Percentiles rank a stretch among this genome's conserved stretches.
Conservation (phyloP, 2,329 filamentous ascomycete species). For the Simplicillium sp. region DNA sequence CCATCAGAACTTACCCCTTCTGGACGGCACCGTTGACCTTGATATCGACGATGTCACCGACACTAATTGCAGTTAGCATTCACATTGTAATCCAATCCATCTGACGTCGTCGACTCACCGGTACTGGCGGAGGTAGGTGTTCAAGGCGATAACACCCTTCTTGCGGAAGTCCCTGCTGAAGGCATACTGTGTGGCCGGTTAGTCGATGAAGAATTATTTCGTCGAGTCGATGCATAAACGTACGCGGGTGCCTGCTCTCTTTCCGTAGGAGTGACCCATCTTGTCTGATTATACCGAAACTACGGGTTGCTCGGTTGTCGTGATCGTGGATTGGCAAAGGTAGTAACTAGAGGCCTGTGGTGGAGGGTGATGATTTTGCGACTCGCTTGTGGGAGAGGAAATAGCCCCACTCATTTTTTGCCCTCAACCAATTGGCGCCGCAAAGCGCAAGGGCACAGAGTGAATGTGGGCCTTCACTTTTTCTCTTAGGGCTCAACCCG, state of each 20-base stretch:
- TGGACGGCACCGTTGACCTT: conserved; percentile 97
- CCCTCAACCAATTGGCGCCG: conserved; percentile 3
- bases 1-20: conserved; percentile 65
- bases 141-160: conserved; percentile 87
- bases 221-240: conserved; percentile 25
- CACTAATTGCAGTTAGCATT: conserved; percentile 39
- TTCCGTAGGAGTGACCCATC: conserved; percentile 83
- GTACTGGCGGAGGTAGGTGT: conserved; percentile 92
- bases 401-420: conserved; percentile 25
- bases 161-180: conserved; percentile 93
- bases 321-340: conserved; percentile 31
- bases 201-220: conserved; percentile 15
- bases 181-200: conserved; percentile 53
- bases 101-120: conserved; percentile 40
- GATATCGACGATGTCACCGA: conserved; percentile 98
- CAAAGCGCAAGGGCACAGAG: conserved; percentile 21
- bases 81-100: conserved; percentile 1
- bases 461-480: conserved; percentile 10
- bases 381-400: conserved; percentile 26
- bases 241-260: conserved; percentile 78
- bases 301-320: conserved; percentile 24
- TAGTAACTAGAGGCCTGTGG: conserved; percentile 19
- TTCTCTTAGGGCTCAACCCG: conserved; percentile 23
- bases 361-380: conserved; percentile 27
- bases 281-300: conserved; percentile 42